These are phyloP conservation scores for Polytrichum formosum DNA, from an alignment of 225 moss, liverwort and hornwort genomes.

Conservation along the genomic window DNA sequence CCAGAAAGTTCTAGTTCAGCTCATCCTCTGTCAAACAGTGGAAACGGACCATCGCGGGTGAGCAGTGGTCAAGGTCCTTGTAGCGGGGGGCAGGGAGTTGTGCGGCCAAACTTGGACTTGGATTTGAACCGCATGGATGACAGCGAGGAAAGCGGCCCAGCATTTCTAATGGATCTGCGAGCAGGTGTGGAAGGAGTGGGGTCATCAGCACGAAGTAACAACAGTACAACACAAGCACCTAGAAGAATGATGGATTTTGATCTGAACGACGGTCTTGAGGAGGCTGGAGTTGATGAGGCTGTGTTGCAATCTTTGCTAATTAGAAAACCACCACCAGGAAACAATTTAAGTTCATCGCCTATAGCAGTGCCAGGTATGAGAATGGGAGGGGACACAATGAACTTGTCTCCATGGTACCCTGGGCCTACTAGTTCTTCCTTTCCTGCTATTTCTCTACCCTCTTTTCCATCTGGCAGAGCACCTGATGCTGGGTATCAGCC, in stretches of 20 bases:
- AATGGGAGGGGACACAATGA: constrained; percentile 65
- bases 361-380: constrained; percentile 50
- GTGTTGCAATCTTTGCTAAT: constrained; percentile 44
- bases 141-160: constrained; percentile 77
- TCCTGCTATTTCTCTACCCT: constrained; percentile 46
- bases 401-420: constrained; percentile 65
- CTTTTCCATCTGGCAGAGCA: constrained; percentile 48
- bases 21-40: constrained; percentile 54
- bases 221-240: constrained; percentile 59
- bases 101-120: constrained; percentile 66
- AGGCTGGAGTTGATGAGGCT: constrained; percentile 57
- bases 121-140: constrained; percentile 95
- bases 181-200: constrained; percentile 48
- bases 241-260: constrained; percentile 85
- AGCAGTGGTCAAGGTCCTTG: constrained; percentile 48
- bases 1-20: constrained; percentile 79
- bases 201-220: constrained; percentile 67
- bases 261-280: constrained; percentile 94
- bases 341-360: constrained; percentile 18
- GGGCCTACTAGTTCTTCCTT: constrained; percentile 34
- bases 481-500: constrained; percentile 68
- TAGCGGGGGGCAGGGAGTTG: constrained; percentile 29
- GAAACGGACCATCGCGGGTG: constrained; percentile 43
- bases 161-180: constrained; percentile 54
- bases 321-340: constrained; percentile 37